Base-by-base conservation (phyloP, 225 moss, liverwort and hornwort species). In the Marchantia paleacea region DNA sequence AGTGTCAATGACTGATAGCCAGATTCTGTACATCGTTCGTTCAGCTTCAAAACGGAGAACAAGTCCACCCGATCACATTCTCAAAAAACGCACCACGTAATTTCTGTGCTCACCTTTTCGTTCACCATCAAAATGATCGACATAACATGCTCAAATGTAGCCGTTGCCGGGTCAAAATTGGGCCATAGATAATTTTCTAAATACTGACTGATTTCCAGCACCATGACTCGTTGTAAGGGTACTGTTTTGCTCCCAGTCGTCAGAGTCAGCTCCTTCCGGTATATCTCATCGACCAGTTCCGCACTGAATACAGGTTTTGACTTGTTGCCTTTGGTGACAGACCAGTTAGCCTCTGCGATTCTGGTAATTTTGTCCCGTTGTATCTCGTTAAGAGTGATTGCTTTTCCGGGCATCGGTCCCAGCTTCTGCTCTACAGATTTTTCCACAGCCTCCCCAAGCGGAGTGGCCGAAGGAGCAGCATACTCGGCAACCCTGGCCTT, bases 161-260 rank as follows among this genome's bases (percentile, higher is more conserved):
- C 94, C 22, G 78, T 89, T 4, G 78, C 88, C 50, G 90, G 88
- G 81, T 94, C 90, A 73, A 99, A 99, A 19, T 91, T 92, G 65
- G 99, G 95, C 99, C 99, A 99, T 14, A 99, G 79, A 68, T 95
- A 94, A 82, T 95, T 99, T 80, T 99, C 99, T 84, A 99, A 85
- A 52, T 99, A 99, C 84, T 99, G 99, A 76, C 91, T 92, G 52
- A 99, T 92, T 88, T 99, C 99, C 82, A 99, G 88, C 60, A 94
- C 92, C 94, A 94, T 99, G 72, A 94, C 94, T 30, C 92, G 83
- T 82, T 95, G 99, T 54, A 92, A 83, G 0, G 95, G 90, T 55
- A 94, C 88, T 51, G 92, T 84, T 72, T 83, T 89, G 79, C 69
- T 85, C 13, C 89, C 89, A 0, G 69, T 76, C 31, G 82, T 84